These are phyloP conservation scores for Adansonia gregorii DNA, from an alignment of 441 rosid species.

Conservation along the genomic window DNA sequence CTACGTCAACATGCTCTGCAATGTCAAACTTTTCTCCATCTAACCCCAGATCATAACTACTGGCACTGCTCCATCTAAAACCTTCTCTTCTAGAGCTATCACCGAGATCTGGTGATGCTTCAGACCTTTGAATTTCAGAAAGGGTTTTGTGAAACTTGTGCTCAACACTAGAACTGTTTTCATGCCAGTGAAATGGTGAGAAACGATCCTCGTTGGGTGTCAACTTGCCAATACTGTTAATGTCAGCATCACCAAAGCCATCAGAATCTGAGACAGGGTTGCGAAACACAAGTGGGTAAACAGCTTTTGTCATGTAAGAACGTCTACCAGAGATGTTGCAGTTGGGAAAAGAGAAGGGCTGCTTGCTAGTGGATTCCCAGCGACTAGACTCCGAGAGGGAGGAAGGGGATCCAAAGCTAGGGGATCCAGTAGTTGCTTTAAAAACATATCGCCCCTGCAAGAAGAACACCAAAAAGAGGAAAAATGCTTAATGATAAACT, in stretches of 20 bases:
- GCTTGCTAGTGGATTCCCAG: conserved; percentile 57
- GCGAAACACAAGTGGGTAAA: conserved; percentile 70
- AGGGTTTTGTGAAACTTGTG: conserved; percentile 54
- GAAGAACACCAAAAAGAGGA: conserved; percentile 22
- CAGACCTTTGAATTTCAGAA: conserved; percentile 52
- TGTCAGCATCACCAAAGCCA: conserved; percentile 47
- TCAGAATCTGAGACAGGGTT: conserved; percentile 82
- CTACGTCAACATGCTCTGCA: conserved; percentile 47
- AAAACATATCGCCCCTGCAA: conserved; percentile 51
- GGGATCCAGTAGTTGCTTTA: conserved; percentile 50
- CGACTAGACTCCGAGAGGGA: conserved; percentile 55
- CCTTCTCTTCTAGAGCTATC: conserved; percentile 76
- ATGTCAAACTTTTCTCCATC: conserved; percentile 59
- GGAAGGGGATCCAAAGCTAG: conserved; percentile 67
- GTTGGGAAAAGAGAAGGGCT: conserved; percentile 43
- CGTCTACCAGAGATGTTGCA: conserved; percentile 48
- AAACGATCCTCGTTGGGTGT: conserved; percentile 51
- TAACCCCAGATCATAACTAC: conserved; percentile 66
- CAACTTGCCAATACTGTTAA: conserved; percentile 45
- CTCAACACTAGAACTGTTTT: conserved; percentile 43
- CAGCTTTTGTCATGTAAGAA: conserved; percentile 64
- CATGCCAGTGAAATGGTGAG: conserved; percentile 61
- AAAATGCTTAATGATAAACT: conserved; percentile 18
- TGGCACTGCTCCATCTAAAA: conserved; percentile 71
- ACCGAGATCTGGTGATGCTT: conserved; percentile 59